Evolutionary conservation across 768 basidiomycete species (phyloP).

Genomic region (Candolleomyces eurysporus): DNA sequence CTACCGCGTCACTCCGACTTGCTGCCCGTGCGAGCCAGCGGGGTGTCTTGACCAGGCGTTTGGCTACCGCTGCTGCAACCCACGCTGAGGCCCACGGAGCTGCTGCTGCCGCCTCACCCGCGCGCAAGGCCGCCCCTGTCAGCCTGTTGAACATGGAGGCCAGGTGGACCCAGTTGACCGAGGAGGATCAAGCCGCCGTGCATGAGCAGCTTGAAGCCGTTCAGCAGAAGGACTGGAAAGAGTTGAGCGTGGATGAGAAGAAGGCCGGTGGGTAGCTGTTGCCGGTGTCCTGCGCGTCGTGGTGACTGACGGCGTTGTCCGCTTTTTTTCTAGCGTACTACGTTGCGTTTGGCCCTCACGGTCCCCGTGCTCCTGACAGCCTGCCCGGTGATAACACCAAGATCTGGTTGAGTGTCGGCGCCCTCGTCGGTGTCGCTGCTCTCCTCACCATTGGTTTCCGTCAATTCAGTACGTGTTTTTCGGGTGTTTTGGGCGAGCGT

Average conservation of each 20-base stretch:
- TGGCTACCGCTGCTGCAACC: constrained; percentile 53
- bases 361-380: constrained; percentile 78
- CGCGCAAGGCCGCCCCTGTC: constrained; percentile 41
- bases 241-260: constrained; percentile 90
- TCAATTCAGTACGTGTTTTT: constrained; percentile 51
- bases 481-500: background rate
- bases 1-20: constrained; percentile 1
- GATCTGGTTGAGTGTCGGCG: constrained; percentile 59
- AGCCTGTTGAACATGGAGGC: constrained; percentile 91
- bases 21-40: constrained; percentile 5
- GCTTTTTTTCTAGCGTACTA: constrained; percentile 75
- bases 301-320: constrained; percentile 1
- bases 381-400: constrained; percentile 72
- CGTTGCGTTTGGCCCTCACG: constrained; percentile 96
- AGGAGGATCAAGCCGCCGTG: constrained; percentile 71
- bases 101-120: constrained; percentile 22
- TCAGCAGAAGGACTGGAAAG: constrained; percentile 96
- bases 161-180: constrained; percentile 73
- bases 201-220: constrained; percentile 88
- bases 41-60: constrained; percentile 30
- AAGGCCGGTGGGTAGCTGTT: constrained; percentile 84
- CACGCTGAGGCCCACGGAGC: constrained; percentile 33
- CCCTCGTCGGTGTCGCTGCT: constrained; percentile 57
- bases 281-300: background rate
- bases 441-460: constrained; percentile 52